Evolutionary conservation across 2,329 filamentous ascomycete genomes (phyloP).

Genomic region (Drechslerella dactyloides): DNA sequence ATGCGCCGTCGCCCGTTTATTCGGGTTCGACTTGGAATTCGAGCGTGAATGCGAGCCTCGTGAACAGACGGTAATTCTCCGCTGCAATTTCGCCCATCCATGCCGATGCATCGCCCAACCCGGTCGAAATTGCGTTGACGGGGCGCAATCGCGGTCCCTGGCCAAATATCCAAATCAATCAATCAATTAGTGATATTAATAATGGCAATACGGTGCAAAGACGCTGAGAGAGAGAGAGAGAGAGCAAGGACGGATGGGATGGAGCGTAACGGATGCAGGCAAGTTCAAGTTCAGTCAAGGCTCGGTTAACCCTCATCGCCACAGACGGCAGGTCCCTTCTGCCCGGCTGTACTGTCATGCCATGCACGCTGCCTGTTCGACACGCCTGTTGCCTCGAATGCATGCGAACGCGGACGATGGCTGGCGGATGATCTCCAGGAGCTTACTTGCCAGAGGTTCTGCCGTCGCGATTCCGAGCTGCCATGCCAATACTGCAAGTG

Average conservation of each 20-base stretch:
- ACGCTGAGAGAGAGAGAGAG: neutral
- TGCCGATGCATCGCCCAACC: neutral
- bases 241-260: too few species aligned
- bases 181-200: neutral
- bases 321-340: slow-evolving; percentile 6
- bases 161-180: neutral
- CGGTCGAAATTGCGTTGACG: neutral
- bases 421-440: slow-evolving; percentile 9
- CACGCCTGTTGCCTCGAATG: slow-evolving; percentile 1
- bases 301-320: neutral
- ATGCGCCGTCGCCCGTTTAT: too few species aligned
- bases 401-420: neutral
- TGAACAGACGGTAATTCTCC: slow-evolving; percentile 5
- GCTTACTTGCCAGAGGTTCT: neutral
- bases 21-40: neutral
- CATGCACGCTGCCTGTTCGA: neutral
- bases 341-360: neutral
- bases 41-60: too few species aligned
- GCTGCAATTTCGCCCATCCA: slow-evolving; percentile 3
- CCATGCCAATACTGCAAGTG: neutral
- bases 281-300: neutral
- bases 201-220: too few species aligned
- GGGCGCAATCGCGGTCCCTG: neutral
- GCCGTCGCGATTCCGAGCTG: slow-evolving; percentile 1
- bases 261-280: too few species aligned